These are phyloP conservation scores for Fusarium sp. DNA, from an alignment of 2,329 filamentous ascomycete species.

Conservation along the genomic window DNA sequence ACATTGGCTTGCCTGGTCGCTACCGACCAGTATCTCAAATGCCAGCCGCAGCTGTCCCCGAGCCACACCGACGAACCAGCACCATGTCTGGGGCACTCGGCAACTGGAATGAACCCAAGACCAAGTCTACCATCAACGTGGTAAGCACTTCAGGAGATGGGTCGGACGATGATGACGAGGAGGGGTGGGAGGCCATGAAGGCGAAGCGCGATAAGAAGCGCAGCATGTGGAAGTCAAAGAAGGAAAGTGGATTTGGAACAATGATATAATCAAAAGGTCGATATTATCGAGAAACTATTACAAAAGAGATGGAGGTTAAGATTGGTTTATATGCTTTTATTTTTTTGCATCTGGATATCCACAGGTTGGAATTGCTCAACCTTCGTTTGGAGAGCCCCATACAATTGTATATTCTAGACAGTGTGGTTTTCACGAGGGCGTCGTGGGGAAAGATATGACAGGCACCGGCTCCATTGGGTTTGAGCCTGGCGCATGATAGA, in stretches of 20 bases:
- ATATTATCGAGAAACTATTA: conserved; percentile 27
- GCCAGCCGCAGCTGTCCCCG: conserved; percentile 49
- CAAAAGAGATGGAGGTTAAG: conserved; percentile 40
- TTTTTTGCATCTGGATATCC: conserved; percentile 45
- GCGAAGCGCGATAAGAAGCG: conserved; percentile 76
- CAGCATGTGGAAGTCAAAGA: conserved; percentile 73
- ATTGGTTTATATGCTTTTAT: conserved; percentile 46
- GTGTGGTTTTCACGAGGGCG: conserved; percentile 44
- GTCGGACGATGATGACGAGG: conserved; percentile 70
- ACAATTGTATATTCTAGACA: conserved; percentile 48
- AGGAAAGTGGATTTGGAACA: conserved; percentile 61
- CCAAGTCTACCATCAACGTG: conserved; percentile 53
- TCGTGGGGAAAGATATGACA: conserved; percentile 45
- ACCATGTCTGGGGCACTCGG: conserved; percentile 51
- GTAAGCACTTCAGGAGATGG: conserved; percentile 55
- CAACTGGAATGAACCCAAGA: conserved; percentile 48
- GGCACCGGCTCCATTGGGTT: conserved; percentile 39
- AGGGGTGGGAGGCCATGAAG: conserved; percentile 77
- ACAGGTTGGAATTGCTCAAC: conserved; percentile 39
- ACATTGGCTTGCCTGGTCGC: conserved; percentile 86
- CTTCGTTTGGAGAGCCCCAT: conserved; percentile 27
- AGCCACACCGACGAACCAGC: conserved; percentile 49
- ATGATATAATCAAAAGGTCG: conserved; percentile 53
- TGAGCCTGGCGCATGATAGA: conserved; percentile 48
- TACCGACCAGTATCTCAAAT: conserved; percentile 88